phyloP scores from a whole-genome alignment of 306 rosid species.

The Parietaria judaica region DNA sequence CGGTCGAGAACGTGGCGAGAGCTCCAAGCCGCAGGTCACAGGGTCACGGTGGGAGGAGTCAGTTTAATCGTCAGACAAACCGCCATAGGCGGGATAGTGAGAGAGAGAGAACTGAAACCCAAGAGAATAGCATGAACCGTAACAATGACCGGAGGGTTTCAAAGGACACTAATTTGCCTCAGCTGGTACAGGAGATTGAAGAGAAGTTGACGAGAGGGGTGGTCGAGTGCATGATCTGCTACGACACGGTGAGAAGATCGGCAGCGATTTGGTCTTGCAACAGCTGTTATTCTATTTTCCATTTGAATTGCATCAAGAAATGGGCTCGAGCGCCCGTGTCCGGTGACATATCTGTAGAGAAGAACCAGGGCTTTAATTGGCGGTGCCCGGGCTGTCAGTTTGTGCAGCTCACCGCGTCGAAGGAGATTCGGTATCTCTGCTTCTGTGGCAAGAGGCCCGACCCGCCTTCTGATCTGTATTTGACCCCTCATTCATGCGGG shows the following conservation, averaged over 20 bases:
- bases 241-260: conserved; percentile 76
- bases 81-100: conserved; percentile 31
- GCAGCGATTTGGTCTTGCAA: conserved; percentile 87
- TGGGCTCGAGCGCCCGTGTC: conserved; percentile 95
- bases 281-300: conserved; percentile 82
- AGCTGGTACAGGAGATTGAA: conserved; percentile 82
- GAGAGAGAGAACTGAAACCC: conserved; percentile 17
- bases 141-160: conserved; percentile 25
- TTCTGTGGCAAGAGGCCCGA: conserved; percentile 86
- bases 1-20: conserved; percentile 14
- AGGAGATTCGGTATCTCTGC: conserved; percentile 77
- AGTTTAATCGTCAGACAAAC: conserved; percentile 15
- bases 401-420: conserved; percentile 58
- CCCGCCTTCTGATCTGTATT: conserved; percentile 82
- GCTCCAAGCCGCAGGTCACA: conserved; percentile 8
- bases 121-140: conserved; percentile 22
- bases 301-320: conserved; percentile 71
- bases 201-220: conserved; percentile 67
- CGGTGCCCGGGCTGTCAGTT: conserved; percentile 97
- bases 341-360: conserved; percentile 56
- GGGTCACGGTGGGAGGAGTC: conserved; percentile 26
- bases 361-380: conserved; percentile 82
- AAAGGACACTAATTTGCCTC: conserved; percentile 57
- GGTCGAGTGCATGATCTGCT: conserved; percentile 92
- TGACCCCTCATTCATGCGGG: conserved; percentile 94